Conservation (phyloP, 495 filamentous ascomycete genomes). For the Penicillium manginii region DNA sequence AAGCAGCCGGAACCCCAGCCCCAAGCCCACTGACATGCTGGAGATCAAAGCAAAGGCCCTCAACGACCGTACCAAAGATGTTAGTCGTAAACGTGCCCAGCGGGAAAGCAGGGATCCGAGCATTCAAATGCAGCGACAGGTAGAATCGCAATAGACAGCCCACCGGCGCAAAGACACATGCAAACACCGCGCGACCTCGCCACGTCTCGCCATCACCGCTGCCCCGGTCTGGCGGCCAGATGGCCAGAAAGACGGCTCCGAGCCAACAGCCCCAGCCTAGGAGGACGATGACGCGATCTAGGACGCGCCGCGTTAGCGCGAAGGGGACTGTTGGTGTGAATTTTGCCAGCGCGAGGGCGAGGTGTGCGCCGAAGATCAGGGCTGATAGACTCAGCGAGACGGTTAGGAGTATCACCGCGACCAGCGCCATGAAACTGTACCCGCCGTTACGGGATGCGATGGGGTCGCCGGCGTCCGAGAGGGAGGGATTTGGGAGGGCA, state of each 20-base stretch:
- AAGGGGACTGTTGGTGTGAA: constrained; percentile 63
- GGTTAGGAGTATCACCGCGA: constrained; percentile 71
- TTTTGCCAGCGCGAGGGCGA: constrained; percentile 62
- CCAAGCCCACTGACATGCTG: constrained; percentile 55
- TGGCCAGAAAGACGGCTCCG: constrained; percentile 73
- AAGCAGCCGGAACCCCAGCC: constrained; percentile 22
- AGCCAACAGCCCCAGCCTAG: constrained; percentile 77
- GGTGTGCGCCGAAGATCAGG: constrained; percentile 58
- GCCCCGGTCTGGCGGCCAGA: constrained; percentile 70
- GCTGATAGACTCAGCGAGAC: constrained; percentile 66
- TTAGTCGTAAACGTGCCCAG: constrained; percentile 90
- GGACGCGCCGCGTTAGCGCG: constrained; percentile 53
- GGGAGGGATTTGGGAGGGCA: constrained; percentile 58
- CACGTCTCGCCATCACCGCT: constrained; percentile 45
- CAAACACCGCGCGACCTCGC: constrained; percentile 75
- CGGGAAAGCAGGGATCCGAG: constrained; percentile 70
- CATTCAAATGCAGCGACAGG: constrained; percentile 68
- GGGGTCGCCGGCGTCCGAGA: constrained; percentile 16
- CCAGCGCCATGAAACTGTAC: constrained; percentile 78
- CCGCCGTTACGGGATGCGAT: constrained; percentile 64
- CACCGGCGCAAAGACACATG: constrained; percentile 82
- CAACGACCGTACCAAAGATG: constrained; percentile 68
- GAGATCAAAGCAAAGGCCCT: constrained; percentile 72
- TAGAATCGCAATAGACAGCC: constrained; percentile 78
- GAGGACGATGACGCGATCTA: constrained; percentile 66